Evolutionary conservation across 2,329 filamentous ascomycete species (phyloP), one percentile per base, ranked within the genome.

Genomic region (Ilyonectria destructans): DNA sequence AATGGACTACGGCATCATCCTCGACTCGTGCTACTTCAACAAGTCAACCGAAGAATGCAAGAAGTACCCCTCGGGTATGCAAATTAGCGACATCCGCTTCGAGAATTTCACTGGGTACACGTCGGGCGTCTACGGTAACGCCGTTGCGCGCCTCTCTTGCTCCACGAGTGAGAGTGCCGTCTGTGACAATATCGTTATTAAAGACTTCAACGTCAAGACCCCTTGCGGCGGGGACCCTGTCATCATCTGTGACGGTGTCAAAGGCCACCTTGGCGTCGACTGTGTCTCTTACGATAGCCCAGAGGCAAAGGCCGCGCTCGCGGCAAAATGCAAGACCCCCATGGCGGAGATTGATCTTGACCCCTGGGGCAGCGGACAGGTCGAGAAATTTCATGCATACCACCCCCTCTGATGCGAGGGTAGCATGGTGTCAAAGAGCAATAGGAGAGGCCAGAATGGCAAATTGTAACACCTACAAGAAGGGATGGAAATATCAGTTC

Each of bases 11-110:
- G 84, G 87, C 0, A 82, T 89, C 23, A 87, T 89, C 40, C 80
- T 91, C 8, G 89, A 91, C 73, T 88, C 88, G 31, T 91, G 89
- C 79, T 91, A 91, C 78, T 90, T 90, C 77, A 86, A 90, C 79
- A 82, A 81, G 65, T 77, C 86, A 62, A 71, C 81, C 4, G 83
- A 84, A 1, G 82, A 83, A 2, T 91, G 89, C 72, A 83, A 85
- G 2, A 66, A 82, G 15, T 86, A 88, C 69, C 88, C 89, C 0
- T 88, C 87, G 0, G 81, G 82, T 8, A 88, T 90, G 71, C 87
- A 90, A 72, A 85, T 91, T 64, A 88, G 86, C 29, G 86, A 90
- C 74, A 84, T 91, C 35, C 80, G 80, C 0, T 91, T 91, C 68
- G 82, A 89, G 72, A 90, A 90, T 73, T 85, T 91, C 67, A 83